Conservation (phyloP, 2,329 filamentous ascomycete genomes). For the Fusarium pseudonygamai region DNA sequence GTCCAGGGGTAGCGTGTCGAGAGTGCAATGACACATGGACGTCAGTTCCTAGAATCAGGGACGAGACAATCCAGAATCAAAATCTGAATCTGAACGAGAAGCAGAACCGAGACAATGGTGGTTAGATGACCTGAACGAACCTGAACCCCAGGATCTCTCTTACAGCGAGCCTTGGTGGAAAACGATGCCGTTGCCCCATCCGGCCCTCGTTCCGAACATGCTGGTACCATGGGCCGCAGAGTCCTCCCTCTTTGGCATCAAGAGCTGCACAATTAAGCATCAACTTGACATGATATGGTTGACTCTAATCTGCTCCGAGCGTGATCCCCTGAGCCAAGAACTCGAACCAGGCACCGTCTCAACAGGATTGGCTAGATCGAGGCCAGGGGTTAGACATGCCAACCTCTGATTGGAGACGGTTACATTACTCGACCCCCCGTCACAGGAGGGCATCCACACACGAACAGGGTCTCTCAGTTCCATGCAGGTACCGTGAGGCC, state of each 20-base stretch:
- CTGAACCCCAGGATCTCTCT: conserved; percentile 1
- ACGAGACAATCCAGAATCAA: conserved; percentile 5
- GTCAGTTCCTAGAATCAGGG: conserved; percentile 11
- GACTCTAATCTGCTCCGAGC: conserved; percentile 35
- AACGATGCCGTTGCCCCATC: conserved; percentile 26
- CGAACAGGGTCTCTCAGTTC: conserved; percentile 22
- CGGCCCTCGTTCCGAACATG: conserved; percentile 26
- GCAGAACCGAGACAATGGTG: conserved; percentile 19
- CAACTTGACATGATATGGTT: conserved; percentile 21
- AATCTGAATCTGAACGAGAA: conserved; percentile 13
- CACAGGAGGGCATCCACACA: conserved; percentile 31
- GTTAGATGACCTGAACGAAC: background rate
- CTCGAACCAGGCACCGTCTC: conserved; percentile 25
- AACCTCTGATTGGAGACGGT: conserved; percentile 41
- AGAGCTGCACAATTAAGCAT: conserved; percentile 20
- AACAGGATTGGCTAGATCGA: conserved; percentile 35
- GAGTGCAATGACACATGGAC: background rate
- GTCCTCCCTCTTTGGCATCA: conserved; percentile 8
- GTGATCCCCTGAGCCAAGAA: conserved; percentile 27
- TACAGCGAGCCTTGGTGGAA: background rate
- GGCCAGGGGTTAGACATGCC: conserved; percentile 34
- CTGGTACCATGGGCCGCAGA: conserved; percentile 16
- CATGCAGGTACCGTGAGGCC: conserved; percentile 24
- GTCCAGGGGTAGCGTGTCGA: conserved; percentile 15
- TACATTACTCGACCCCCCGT: conserved; percentile 34